Conservation (phyloP, 176 grass and related monocot species). For the Sorghum bicolor region Sorghum_bicolor_NCBIv3 NC_012877.2:52590501-52591000, state of each 20-base stretch:
- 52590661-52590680: not conserved
- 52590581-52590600: not conserved
- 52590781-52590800: not conserved
- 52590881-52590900: not conserved
- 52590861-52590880: not conserved
- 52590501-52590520: slow-evolving; percentile 84
- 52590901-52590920: not conserved
- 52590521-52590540: not conserved
- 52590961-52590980: not conserved
- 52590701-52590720: not conserved
- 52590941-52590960: too few relatives aligned
- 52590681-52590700: not conserved
- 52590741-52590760: not conserved
- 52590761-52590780: not conserved
- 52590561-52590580: not conserved
- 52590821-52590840: not conserved
- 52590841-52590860: not conserved
- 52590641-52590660: not conserved
- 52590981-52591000: slow-evolving; percentile 93
- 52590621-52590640: not conserved
- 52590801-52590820: not conserved
- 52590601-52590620: not conserved
- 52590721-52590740: not conserved
- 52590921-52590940: not conserved
- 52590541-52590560: not conserved